These are phyloP conservation scores for Pseudogymnoascus destructans DNA, from an alignment of 2,329 filamentous ascomycete species.

Conservation along the genomic window DNA sequence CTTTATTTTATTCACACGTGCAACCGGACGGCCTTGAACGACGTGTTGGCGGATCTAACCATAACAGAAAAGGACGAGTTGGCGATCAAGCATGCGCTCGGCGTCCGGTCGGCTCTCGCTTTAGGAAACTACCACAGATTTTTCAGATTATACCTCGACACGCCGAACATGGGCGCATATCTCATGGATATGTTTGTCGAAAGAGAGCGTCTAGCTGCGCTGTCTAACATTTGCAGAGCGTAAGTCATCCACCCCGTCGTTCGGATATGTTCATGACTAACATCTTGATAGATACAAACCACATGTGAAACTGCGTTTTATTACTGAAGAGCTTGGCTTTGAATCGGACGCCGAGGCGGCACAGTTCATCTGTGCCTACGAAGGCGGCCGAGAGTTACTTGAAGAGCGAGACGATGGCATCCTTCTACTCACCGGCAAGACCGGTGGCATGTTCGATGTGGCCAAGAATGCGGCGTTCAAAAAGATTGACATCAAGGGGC, in stretches of 20 bases:
- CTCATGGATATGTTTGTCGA: slow-evolving; percentile 99
- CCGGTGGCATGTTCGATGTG: slow-evolving; percentile 57
- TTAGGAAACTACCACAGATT: slow-evolving; percentile 96
- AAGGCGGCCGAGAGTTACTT: slow-evolving; percentile 57
- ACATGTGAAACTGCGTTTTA: slow-evolving; percentile 75
- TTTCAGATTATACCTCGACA: slow-evolving; percentile 89
- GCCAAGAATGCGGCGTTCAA: slow-evolving; percentile 64
- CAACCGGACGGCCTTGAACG: slow-evolving; percentile 96
- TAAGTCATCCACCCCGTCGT: slow-evolving; percentile 38
- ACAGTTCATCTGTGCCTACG: slow-evolving; percentile 74
- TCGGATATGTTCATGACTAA: slow-evolving; percentile 33
- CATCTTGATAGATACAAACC: slow-evolving; percentile 64
- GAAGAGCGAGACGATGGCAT: slow-evolving; percentile 65
- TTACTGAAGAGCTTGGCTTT: slow-evolving; percentile 93
- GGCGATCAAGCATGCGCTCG: slow-evolving; percentile 79
- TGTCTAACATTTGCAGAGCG: slow-evolving; percentile 91
- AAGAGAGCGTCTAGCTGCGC: slow-evolving; percentile 78
- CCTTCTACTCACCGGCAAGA: slow-evolving; percentile 61
- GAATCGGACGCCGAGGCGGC: slow-evolving; percentile 83
- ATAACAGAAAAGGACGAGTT: slow-evolving; percentile 80
- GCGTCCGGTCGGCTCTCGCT: slow-evolving; percentile 81
- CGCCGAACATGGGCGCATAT: slow-evolving; percentile 94
- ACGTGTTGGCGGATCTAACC: slow-evolving; percentile 97
- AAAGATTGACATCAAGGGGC: slow-evolving; percentile 92
- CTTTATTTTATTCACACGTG: slow-evolving; percentile 98